Evolutionary conservation across 2,329 filamentous ascomycete species (phyloP).

Genomic region (Kalmusia sp.): DNA sequence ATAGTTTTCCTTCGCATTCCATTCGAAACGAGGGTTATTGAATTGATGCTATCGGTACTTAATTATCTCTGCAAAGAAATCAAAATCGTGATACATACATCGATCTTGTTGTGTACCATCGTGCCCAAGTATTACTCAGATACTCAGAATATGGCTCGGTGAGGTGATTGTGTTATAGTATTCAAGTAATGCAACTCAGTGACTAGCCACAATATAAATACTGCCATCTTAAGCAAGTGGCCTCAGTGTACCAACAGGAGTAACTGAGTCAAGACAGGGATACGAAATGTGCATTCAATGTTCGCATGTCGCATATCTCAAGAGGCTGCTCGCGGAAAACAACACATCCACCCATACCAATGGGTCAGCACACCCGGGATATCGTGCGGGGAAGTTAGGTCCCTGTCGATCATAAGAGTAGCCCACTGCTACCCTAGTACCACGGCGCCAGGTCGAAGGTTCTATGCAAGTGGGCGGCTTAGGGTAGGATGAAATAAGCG

Average conservation of each 20-base stretch:
- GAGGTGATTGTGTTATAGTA: no score
- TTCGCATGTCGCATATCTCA: no score
- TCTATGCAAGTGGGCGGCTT: no score
- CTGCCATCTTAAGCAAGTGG: neutral
- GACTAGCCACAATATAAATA: no score
- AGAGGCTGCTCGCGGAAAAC: no score
- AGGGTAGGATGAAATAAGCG: no score
- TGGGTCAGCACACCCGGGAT: neutral
- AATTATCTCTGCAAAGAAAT: slow-evolving; percentile 5
- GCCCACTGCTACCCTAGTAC: neutral
- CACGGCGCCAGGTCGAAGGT: no score
- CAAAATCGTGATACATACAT: neutral
- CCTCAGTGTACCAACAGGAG: neutral
- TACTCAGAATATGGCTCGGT: neutral
- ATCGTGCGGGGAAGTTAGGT: neutral
- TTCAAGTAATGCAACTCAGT: no score
- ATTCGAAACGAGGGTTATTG: slow-evolving; percentile 27
- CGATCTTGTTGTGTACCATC: slow-evolving; percentile 22
- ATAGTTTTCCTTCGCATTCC: slow-evolving; percentile 36
- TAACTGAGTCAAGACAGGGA: neutral
- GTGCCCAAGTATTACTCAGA: slow-evolving; percentile 3
- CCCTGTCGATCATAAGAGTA: neutral
- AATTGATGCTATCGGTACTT: slow-evolving; percentile 30
- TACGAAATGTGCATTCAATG: no score
- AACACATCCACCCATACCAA: neutral